Evolutionary conservation across 495 filamentous ascomycete species (phyloP), one percentile per base, ranked within the genome.

Genomic region (Annulohypoxylon bovei): DNA sequence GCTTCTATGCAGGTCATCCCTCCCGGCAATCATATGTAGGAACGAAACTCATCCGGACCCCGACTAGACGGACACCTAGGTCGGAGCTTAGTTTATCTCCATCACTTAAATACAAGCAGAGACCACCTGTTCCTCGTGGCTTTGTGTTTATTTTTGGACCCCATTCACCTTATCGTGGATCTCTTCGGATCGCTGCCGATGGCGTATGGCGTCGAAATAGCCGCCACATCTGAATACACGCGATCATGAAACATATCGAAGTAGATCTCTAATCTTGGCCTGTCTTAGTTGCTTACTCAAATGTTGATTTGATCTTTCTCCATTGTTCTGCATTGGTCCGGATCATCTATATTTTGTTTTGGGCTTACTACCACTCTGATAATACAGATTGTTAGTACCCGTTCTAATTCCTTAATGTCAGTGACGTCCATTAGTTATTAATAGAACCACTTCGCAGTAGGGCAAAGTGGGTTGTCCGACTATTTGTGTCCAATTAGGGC

Each of bases 1-100:
- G 33, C 60, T 72, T 72, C 70, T 25, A 72, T 72, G 70, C 70
- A 72, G 61, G 65, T 72, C 70, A 68, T 72, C 61, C 49, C 53
- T 64, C 50, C 64, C 60, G 69, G 64, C 55, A 67, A 53, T 60
- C 47, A 40, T 39, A 18, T 53, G 49, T 54, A 35, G 23, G 3
- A 44, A 32, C 27, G 39, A 66, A 56, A 53, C 47, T 55, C 40
- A 16, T 60, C 14, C 33, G 49, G 68, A 70, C 68, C 55, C 67
- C 67, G 57, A 65, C n/a, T 12, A n/a, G 53, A 46, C n/a, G 42
- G 52, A 59, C 44, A 58, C 12, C 39, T 42, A 42, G 39, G 39
- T 42, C 39, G 28, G 46, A 27, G 40, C 27, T 49, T 46, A 22
- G 5, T 42, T 20, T 37, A 20, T 3, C 30, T 44, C 23, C 33